Conservation (phyloP, 257 asterid genomes). For the Pogostemon cablin region DNA sequence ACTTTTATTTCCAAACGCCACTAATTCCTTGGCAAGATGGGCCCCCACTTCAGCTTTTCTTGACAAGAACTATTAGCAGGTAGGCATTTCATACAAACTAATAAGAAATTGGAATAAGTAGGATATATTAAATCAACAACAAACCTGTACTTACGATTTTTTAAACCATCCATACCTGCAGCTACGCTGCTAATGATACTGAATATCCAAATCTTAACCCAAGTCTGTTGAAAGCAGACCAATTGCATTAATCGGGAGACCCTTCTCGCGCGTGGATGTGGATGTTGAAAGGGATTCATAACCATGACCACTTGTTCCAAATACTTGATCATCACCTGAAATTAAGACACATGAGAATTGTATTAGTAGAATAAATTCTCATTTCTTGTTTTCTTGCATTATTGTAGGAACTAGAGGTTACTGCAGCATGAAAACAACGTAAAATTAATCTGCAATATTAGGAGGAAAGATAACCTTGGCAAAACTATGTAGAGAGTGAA, state of each 20-base stretch:
- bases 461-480: too few relatives aligned
- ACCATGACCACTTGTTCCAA: slow-evolving; percentile 96
- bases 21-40: too few relatives aligned
- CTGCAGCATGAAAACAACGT: too few relatives aligned
- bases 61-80: too few relatives aligned
- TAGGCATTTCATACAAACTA: too few relatives aligned
- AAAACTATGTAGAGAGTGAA: too few relatives aligned
- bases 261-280: slow-evolving; percentile 98
- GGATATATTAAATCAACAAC: not conserved
- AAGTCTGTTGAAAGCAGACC: slow-evolving; percentile 99
- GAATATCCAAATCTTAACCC: slow-evolving; percentile 95
- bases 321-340: slow-evolving; percentile 86
- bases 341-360: not conserved
- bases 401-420: too few relatives aligned
- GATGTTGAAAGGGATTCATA: slow-evolving; percentile 88
- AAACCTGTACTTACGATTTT: slow-evolving; percentile 95
- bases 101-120: too few relatives aligned
- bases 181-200: slow-evolving; percentile 76
- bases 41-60: too few relatives aligned
- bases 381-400: too few relatives aligned
- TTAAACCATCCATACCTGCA: slow-evolving; percentile 87
- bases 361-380: not conserved
- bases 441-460: too few relatives aligned
- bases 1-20: too few relatives aligned
- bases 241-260: slow-evolving; percentile 94